Evolutionary conservation across 176 grass and related monocot species (phyloP).

Genomic region (Puccinellia tenuiflora): DNA sequence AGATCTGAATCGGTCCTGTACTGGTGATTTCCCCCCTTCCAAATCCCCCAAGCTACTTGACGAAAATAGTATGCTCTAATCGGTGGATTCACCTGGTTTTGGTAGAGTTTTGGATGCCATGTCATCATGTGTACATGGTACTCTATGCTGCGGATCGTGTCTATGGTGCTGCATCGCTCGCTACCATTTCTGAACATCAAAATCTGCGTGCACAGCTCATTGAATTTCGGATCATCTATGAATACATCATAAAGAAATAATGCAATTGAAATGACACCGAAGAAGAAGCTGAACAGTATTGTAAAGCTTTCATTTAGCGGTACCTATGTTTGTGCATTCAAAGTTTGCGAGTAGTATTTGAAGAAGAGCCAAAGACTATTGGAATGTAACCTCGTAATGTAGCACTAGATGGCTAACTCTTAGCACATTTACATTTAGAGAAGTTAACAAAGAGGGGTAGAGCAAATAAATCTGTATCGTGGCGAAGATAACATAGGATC

Average conservation of each 20-base stretch:
- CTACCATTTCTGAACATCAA: not conserved
- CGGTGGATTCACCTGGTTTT: not conserved
- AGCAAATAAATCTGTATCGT: not conserved
- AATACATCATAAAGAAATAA: not conserved
- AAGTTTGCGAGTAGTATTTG: not conserved
- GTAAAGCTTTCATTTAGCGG: not conserved
- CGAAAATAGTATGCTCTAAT: not conserved
- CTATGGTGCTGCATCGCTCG: not conserved
- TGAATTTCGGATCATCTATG: not conserved
- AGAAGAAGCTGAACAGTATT: not conserved
- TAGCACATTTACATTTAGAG: not conserved
- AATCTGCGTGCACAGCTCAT: not conserved
- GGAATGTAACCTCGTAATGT: not conserved
- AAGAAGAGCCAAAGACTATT: not conserved
- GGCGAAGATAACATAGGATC: not conserved
- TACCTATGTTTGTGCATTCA: not conserved
- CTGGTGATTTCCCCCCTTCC: not conserved
- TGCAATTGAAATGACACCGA: not conserved
- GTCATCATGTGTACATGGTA: too few relatives aligned
- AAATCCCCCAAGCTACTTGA: not conserved
- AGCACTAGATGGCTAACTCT: not conserved
- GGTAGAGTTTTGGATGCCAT: not conserved
- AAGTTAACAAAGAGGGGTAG: not conserved
- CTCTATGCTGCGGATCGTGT: not conserved
- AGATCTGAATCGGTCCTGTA: not conserved